Base-by-base conservation (phyloP, 306 rosid species). In the Gleditsia sinensis region DNA sequence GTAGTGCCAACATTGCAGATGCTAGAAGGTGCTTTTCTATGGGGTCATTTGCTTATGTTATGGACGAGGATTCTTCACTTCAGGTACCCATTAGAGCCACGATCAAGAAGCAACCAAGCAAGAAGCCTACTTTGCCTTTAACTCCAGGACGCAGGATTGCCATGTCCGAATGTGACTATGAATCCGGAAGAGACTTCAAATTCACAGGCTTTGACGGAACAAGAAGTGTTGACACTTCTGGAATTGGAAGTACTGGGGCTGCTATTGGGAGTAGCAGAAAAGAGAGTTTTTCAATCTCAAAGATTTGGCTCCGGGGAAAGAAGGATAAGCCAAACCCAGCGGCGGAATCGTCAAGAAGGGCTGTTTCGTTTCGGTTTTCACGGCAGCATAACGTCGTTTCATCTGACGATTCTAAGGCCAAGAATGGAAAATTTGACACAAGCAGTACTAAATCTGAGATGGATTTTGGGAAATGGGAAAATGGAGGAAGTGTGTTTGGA, bases 81-180 rank as follows among this genome's bases (percentile, higher is more conserved):
- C 83, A 78, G 63, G 92, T 89, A 3, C 86, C 92, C n/a, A 78
- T 89, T 23, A 82, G 83, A 65, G 78, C 85, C 0, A 74, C 86
- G 0, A 32, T 71, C 50, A 86, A 83, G 65, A 89, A 78, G 74
- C 83, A 79, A 13, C 2, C 82, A 2, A 79, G 83, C 63, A 83
- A 78, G 81, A 86, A 83, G 64, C 76, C 72, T 21, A 33, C 69
- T 66, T 67, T 88, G 33, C 88, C 92, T 6, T 63, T 77, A 45
- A 81, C 80, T 1, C 91, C 92, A 7, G 98, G 97, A 9, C 85
- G 63, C 39, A 86, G 86, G 71, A 75, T 61, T 40, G 97, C 99
- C 19, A 88, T 94, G 85, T 95, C 99, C 0, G 99, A 92, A 71
- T 92, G 88, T 28, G 98, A 86, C 61, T 88, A 84, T 53, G 99